Conservation (phyloP, 2,329 filamentous ascomycete species). For the Pseudocercospora cruenta region DNA sequence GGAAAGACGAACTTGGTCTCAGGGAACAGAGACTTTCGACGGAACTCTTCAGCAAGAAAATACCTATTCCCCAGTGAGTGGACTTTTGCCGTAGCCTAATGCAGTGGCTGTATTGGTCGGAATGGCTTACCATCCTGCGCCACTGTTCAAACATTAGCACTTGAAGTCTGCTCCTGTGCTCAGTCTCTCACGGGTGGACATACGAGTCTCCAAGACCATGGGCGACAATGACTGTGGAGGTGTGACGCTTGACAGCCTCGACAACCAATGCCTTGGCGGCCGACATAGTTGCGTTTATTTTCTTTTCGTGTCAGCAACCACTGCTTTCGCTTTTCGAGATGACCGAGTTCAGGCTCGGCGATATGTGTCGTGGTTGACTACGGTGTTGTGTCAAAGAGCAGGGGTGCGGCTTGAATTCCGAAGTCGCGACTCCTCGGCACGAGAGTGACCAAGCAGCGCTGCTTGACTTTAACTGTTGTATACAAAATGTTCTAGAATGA, state of each 20-base stretch:
- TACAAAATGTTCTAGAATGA: neutral
- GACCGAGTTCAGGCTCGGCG: neutral
- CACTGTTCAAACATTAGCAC: conserved; percentile 43
- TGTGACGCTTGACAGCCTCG: conserved; percentile 80
- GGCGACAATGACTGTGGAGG: conserved; percentile 90
- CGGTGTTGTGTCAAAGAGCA: neutral
- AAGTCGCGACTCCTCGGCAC: neutral
- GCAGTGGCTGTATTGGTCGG: neutral
- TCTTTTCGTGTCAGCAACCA: conserved; percentile 1
- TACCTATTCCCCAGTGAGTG: conserved; percentile 53
- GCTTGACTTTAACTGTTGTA: neutral
- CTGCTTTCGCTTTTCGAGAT: neutral
- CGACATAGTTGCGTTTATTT: neutral
- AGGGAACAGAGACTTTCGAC: conserved; percentile 72
- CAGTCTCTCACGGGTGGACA: neutral
- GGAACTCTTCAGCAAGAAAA: conserved; percentile 84
- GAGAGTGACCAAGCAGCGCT: neutral
- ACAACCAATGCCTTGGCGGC: conserved; percentile 60
- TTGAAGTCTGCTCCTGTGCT: neutral
- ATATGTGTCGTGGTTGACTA: neutral
- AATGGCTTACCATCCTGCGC: conserved; percentile 67
- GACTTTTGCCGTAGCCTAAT: neutral
- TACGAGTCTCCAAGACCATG: conserved; percentile 85
- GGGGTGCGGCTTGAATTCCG: neutral
- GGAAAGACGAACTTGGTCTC: conserved; percentile 95